Conservation (phyloP, 176 grass and related monocot species). For the Zoysia japonica region DNA sequence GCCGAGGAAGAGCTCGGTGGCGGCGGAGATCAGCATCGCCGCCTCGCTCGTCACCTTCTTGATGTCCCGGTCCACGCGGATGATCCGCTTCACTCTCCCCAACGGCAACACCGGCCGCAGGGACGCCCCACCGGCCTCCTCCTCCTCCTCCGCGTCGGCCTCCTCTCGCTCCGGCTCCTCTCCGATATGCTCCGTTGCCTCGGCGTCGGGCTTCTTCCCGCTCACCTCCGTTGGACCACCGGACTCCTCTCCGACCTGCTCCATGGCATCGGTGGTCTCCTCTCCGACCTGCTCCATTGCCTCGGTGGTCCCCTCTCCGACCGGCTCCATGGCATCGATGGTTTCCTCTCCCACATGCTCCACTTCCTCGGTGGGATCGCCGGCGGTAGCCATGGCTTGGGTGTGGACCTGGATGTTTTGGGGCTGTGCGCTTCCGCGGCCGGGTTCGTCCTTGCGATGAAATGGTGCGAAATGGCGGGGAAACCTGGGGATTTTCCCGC, state of each 20-base stretch:
- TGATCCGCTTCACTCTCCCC: conserved; percentile 82
- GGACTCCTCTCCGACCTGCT: background rate
- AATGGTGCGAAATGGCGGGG: conserved; percentile 27
- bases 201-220: background rate
- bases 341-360: background rate
- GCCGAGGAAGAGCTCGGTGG: conserved; percentile 77
- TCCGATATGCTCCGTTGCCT: conserved; percentile 8
- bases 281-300: background rate
- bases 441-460: conserved; percentile 6
- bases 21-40: conserved; percentile 62
- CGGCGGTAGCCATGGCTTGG: conserved; percentile 33
- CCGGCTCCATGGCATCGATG: background rate
- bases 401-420: background rate
- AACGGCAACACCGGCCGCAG: conserved; percentile 53
- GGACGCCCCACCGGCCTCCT: background rate
- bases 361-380: background rate
- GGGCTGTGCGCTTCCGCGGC: background rate
- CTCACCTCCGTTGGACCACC: background rate
- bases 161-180: background rate
- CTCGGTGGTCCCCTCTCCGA: background rate
- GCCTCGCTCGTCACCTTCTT: conserved; percentile 81
- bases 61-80: conserved; percentile 81
- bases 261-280: background rate
- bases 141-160: background rate
- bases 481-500: conserved; percentile 34